Evolutionary conservation across 2,329 filamentous ascomycete species (phyloP), one percentile per base, ranked within the genome.

Genomic region (Sporothrix luriei): DNA sequence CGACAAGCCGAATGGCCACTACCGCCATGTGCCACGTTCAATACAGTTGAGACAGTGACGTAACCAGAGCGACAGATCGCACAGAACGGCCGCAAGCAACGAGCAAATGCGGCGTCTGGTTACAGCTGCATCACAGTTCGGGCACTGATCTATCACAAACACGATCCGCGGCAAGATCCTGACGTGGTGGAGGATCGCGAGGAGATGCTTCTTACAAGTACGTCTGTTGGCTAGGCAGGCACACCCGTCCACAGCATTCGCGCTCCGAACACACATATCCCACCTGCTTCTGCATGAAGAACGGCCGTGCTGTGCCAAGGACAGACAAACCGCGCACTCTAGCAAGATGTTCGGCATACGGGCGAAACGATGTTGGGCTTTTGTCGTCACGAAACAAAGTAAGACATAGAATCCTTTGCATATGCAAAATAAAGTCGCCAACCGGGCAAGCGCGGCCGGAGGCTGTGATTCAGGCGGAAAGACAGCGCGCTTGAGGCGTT

Each of bases 171-270:
- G 61, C 61, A 48, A 64, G 62, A 51, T 65, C 26, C 46, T 49
- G 62, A 16, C 24, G 14, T 38, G 26, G 48, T 65, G 46, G 46
- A 51, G 62, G 62, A 46, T 65, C 62, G 62, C 62, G 62, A 65
- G 46, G 24, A 65, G 62, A 21, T 64, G 5, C 61, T 40, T 48
- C 24, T 64, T 49, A 40, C 24, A 33, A 43, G 10, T 19, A 14
- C 43, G 46, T 48, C 43, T n/a, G 43, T 29, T 64, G 24, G 61
- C 61, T 48, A 48, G n/a, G 46, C 46, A 51, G 46, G 26, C 43
- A 65, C 62, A 51, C 21, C 24, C 54, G 5, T 57, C 16, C 38
- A 62, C 38, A 62, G 57, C 57, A 62, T 61, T 43, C 24, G 7
- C 14, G 2, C 3, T n/a, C 6, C 54, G 16, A 33, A 16, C 46